Evolutionary conservation across 495 filamentous ascomycete genomes (phyloP).

Genomic region (Letharia columbiana): DNA sequence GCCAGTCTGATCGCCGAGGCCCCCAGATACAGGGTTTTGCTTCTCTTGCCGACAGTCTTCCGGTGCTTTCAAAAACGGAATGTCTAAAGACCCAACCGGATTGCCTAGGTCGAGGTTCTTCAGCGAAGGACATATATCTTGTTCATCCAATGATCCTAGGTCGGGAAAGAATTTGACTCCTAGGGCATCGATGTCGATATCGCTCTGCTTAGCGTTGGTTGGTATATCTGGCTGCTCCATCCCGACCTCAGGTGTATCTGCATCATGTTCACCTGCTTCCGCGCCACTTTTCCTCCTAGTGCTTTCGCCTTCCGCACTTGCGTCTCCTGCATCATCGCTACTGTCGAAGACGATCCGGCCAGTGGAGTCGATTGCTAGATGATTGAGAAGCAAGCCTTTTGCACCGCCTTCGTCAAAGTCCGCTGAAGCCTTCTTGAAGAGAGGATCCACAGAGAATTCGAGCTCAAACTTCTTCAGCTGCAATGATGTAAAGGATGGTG

Average conservation of each 20-base stretch:
- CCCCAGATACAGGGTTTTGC: constrained; percentile 41
- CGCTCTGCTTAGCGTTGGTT: constrained; percentile 49
- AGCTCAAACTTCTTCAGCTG: constrained; percentile 96
- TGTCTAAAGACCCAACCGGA: constrained; percentile 71
- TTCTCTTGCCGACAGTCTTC: constrained; percentile 74
- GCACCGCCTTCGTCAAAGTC: constrained; percentile 98
- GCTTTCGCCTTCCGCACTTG: constrained; percentile 38
- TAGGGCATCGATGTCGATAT: constrained; percentile 70
- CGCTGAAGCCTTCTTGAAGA: constrained; percentile 97
- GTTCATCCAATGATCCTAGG: constrained; percentile 61
- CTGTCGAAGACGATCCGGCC: constrained; percentile 97
- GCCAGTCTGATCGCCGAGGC: constrained; percentile 59
- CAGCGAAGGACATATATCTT: constrained; percentile 91
- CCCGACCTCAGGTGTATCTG: constrained; percentile 32
- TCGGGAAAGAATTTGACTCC: constrained; percentile 81
- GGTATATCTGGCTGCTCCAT: constrained; percentile 33
- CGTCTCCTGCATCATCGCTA: constrained; percentile 79
- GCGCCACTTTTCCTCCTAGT: constrained; percentile 43
- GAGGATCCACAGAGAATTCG: constrained; percentile 90
- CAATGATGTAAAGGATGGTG: constrained; percentile 74
- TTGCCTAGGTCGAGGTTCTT: constrained; percentile 89
- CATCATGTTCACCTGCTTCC: constrained; percentile 27
- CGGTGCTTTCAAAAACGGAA: constrained; percentile 82
- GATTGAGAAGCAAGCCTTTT: constrained; percentile 90
- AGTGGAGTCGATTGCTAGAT: constrained; percentile 82